Conservation (phyloP, 2,329 filamentous ascomycete species). For the Trichoderma sp. region DNA sequence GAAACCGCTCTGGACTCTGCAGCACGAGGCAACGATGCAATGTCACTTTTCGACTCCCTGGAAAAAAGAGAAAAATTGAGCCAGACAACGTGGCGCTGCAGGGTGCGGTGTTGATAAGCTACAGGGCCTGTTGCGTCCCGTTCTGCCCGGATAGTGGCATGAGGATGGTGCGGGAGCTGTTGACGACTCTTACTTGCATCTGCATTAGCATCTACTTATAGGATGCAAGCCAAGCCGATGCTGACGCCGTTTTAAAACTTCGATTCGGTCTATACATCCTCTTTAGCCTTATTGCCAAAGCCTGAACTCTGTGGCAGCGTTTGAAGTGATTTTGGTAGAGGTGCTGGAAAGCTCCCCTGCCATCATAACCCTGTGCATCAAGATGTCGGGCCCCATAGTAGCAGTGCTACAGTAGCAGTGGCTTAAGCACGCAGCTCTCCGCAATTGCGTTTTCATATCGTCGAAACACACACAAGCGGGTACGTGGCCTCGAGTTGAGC, state of each 20-base stretch:
- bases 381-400: neutral
- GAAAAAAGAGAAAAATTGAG: neutral
- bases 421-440: neutral
- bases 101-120: neutral
- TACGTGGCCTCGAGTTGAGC: neutral
- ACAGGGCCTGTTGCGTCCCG: neutral
- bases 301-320: neutral
- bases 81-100: neutral
- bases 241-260: neutral
- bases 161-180: neutral
- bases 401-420: neutral
- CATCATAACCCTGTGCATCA: neutral
- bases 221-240: constrained; percentile 7
- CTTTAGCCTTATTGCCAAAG: neutral
- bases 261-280: neutral
- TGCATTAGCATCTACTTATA: neutral
- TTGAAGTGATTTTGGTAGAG: neutral
- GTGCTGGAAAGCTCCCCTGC: neutral
- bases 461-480: neutral
- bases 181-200: neutral
- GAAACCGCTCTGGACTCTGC: neutral
- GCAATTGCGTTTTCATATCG: neutral
- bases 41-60: neutral
- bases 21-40: neutral
- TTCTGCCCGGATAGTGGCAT: neutral